Evolutionary conservation across 805 yeast species (phyloP), one percentile per base, ranked within the genome.

Genomic region (Schwanniomyces polymorphus): DNA sequence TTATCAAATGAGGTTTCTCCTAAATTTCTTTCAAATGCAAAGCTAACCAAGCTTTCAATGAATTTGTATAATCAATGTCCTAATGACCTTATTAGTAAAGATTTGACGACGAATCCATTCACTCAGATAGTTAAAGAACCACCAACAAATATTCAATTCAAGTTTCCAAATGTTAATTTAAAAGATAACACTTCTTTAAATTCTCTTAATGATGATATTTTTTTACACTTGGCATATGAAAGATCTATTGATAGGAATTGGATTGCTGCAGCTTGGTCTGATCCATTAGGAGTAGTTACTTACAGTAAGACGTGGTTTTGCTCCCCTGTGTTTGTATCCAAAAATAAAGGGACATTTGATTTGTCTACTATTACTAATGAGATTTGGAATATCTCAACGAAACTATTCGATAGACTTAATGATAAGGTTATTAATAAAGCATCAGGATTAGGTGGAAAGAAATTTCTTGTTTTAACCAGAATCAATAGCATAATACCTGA

Each of bases 191-290:
- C 45, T 26, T 53, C 47, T 11, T 59, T 53, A 10, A 60, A 59
- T 16, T 52, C 56, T 41, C 60, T 58, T 34, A 58, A 76, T n/a
- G 87, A 86, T 49, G 97, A 91, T 57, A 74, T 88, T 1, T 88
- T 82, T 55, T 72, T 92, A 18, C 98, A 94, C 60, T 74, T 94
- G 9, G 90, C 96, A 1, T 92, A 91, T 57, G 89, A 90, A 27
- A 65, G 96, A 44, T 86, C 96, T 0, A 72, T 80, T 3, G 96
- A 91, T 62, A 83, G 82, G 50, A 82, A 81, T 45, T 92, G 97
- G 97, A 75, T 90, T 38, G 81, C 84, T 18, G 95, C 89, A 0
- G 85, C 95, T 0, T 90, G 97, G 95, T 76, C 94, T 0, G 97
- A 92, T 58, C 92, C 91, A 42, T 77, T 79, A 61, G 97, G 97